A percentile compares a stretch with the other conserved stretches of the same genome.
phyloP scores from a whole-genome alignment of 768 basidiomycete species.

The Lanmaoa pseudosensibilis region DNA sequence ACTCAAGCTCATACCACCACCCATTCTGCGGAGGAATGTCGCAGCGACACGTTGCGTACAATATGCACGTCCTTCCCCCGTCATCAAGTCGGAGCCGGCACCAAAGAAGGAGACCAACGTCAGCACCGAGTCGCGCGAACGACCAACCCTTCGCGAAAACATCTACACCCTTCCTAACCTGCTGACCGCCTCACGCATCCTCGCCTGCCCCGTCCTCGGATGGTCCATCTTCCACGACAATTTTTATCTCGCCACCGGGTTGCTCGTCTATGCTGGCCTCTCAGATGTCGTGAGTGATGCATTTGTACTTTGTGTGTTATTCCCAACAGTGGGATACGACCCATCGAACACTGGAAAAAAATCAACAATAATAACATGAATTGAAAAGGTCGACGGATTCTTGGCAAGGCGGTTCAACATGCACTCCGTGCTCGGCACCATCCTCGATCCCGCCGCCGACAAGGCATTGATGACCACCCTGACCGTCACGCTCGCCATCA shows the following conservation, averaged over 20 bases:
- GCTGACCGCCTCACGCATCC: constrained; percentile 83
- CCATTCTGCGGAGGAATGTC: constrained; percentile 10
- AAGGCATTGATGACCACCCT: constrained; percentile 94
- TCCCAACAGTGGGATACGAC: constrained; percentile 5
- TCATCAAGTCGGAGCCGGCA: neutral
- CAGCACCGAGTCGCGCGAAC: constrained; percentile 15
- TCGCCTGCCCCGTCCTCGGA: constrained; percentile 88
- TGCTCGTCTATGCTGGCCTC: constrained; percentile 89
- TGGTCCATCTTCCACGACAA: constrained; percentile 84
- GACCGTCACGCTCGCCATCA: constrained; percentile 80
- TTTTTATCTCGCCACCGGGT: constrained; percentile 74
- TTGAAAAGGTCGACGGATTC: constrained; percentile 79
- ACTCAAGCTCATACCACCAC: neutral
- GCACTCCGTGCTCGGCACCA: constrained; percentile 90
- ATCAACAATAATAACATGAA: neutral
- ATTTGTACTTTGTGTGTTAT: constrained; percentile 1
- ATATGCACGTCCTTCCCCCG: constrained; percentile 14
- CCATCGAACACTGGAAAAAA: neutral
- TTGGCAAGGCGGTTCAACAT: constrained; percentile 85
- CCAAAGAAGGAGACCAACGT: constrained; percentile 6
- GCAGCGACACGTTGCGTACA: constrained; percentile 9
- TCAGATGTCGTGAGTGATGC: constrained; percentile 75
- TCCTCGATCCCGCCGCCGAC: constrained; percentile 97
- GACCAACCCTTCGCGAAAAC: constrained; percentile 63
- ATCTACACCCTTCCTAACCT: constrained; percentile 94